A percentile compares a stretch with the other conserved stretches of the same genome.
These are phyloP conservation scores for Skeletonema grethae DNA, from an alignment of 108 stramenopile genomes.

Conservation along the genomic window DNA sequence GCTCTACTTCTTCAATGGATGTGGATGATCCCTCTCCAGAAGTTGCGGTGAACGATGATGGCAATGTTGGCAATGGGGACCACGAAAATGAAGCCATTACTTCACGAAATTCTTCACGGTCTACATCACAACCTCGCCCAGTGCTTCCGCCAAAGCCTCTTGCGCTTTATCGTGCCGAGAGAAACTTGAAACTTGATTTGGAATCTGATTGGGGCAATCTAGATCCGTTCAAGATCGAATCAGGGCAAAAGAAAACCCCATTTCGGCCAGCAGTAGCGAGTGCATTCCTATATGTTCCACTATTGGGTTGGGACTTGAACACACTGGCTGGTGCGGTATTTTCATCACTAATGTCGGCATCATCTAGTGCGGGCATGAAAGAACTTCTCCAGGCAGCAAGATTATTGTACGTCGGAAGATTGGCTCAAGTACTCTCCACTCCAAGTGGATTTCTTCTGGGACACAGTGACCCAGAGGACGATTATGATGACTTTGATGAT, in stretches of 20 bases:
- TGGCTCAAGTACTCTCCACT: constrained; percentile 76
- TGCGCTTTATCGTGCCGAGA: constrained; percentile 33
- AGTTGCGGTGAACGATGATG: constrained; percentile 50
- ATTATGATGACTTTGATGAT: constrained; percentile 39
- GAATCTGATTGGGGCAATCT: constrained; percentile 71
- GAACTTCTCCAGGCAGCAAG: constrained; percentile 60
- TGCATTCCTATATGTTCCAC: constrained; percentile 79
- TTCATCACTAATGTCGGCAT: constrained; percentile 59
- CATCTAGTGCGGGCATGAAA: constrained; percentile 37
- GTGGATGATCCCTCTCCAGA: constrained; percentile 58
- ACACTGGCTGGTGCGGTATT: constrained; percentile 81
- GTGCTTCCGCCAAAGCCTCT: constrained; percentile 44
- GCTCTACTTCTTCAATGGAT: constrained; percentile 13
- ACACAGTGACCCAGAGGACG: constrained; percentile 32
- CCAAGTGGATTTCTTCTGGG: constrained; percentile 65
- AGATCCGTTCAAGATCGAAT: constrained; percentile 51
- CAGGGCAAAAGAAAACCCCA: constrained; percentile 25
- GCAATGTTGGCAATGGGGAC: constrained; percentile 10
- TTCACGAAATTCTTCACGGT: constrained; percentile 6
- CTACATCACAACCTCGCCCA: constrained; percentile 15
- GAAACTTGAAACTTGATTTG: constrained; percentile 32
- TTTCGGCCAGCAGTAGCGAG: constrained; percentile 83
- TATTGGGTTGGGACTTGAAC: constrained; percentile 89
- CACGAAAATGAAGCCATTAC: constrained; percentile 27
- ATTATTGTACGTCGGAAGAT: constrained; percentile 60